phyloP scores from a whole-genome alignment of 345 rosid genomes.

The Syzygium aromaticum region DNA sequence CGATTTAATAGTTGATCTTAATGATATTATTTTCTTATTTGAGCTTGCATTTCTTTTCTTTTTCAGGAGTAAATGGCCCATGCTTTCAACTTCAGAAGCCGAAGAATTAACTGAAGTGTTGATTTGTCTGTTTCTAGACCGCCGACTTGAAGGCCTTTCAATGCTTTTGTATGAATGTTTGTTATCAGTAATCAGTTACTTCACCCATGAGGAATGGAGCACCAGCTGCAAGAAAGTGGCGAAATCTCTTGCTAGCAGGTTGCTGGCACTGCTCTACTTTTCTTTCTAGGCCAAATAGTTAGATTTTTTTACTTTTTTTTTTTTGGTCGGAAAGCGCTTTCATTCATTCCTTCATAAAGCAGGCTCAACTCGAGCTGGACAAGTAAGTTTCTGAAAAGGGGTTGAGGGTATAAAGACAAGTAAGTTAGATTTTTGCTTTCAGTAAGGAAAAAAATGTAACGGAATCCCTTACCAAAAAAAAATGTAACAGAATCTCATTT shows the following conservation, averaged over 20 bases:
- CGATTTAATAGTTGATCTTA: background rate
- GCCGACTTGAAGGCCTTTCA: conserved; percentile 54
- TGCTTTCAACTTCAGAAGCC: conserved; percentile 43
- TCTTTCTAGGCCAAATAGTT: background rate
- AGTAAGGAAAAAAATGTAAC: background rate
- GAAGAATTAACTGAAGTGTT: conserved; percentile 48
- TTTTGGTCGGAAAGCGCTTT: too few relatives aligned
- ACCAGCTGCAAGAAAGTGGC: conserved; percentile 53
- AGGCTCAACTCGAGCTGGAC: too few relatives aligned
- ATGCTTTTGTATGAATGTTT: conserved; percentile 39
- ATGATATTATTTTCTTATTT: background rate
- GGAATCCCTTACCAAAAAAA: background rate
- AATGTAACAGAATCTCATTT: background rate
- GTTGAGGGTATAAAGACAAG: too few relatives aligned
- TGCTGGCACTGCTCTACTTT: background rate
- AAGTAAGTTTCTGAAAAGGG: too few relatives aligned
- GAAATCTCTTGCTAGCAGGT: conserved; percentile 67
- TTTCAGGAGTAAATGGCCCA: conserved; percentile 38
- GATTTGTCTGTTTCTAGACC: conserved; percentile 46
- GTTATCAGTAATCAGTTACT: conserved; percentile 39
- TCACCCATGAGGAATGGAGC: conserved; percentile 73
- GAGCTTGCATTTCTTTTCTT: background rate
- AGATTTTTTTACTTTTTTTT: background rate
- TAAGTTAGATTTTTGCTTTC: background rate
- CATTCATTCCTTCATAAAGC: too few relatives aligned